phyloP scores from a whole-genome alignment of 345 rosid species.

The Bruguiera parviflora region DNA sequence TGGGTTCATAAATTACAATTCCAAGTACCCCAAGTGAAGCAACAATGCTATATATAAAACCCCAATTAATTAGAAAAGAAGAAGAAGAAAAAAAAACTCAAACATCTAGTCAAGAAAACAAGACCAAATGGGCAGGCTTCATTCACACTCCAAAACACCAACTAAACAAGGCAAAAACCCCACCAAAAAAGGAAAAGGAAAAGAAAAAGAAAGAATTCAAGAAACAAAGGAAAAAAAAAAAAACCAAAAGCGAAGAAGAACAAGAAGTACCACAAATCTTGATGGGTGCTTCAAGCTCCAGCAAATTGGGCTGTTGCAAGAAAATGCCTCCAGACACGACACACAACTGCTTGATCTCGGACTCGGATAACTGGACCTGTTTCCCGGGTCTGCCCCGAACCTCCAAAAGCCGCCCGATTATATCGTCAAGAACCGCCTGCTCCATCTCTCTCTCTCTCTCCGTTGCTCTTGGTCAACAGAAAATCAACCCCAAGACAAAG shows the following conservation, averaged over 20 bases:
- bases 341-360: constrained; percentile 73
- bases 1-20: too few species aligned
- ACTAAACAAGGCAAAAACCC: not conserved
- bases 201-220: not conserved
- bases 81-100: too few species aligned
- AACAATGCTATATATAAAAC: too few species aligned
- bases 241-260: not conserved
- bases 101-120: too few species aligned
- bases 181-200: not conserved
- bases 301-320: constrained; percentile 62
- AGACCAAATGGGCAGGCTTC: too few species aligned
- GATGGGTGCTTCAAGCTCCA: constrained; percentile 78
- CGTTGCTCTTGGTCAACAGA: not conserved
- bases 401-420: constrained; percentile 58
- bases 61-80: too few species aligned
- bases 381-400: constrained; percentile 60
- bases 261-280: constrained; percentile 62
- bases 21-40: too few species aligned
- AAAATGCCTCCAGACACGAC: constrained; percentile 50
- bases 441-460: constrained; percentile 35
- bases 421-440: constrained; percentile 54
- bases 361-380: constrained; percentile 67
- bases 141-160: too few species aligned
- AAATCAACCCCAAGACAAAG: not conserved
- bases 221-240: not conserved